Evolutionary conservation across 2,329 filamentous ascomycete species (phyloP).

Genomic region (Nigrograna mackinnonii): DNA sequence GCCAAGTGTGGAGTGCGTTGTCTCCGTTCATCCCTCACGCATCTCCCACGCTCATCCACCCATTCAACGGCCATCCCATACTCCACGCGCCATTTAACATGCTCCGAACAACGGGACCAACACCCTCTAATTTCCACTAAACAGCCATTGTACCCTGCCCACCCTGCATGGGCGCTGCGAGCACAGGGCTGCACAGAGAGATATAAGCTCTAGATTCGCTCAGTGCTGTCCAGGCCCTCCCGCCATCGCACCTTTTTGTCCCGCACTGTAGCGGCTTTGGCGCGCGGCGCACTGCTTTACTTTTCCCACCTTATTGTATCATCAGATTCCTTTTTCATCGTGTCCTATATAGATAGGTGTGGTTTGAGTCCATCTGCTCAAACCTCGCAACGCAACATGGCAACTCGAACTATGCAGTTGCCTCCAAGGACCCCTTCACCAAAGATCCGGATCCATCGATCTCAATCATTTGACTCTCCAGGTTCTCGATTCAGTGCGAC

Average conservation of each 20-base stretch:
- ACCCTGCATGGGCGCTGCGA: constrained; percentile 28
- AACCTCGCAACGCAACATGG: too few species aligned
- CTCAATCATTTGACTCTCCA: constrained; percentile 40
- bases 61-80: neutral
- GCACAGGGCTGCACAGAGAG: constrained; percentile 22
- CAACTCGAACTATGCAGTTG: too few species aligned
- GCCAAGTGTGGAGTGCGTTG: constrained; percentile 37
- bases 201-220: constrained; percentile 15
- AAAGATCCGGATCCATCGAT: constrained; percentile 37
- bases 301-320: too few species aligned
- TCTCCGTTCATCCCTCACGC: constrained; percentile 14
- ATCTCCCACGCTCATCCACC: constrained; percentile 12
- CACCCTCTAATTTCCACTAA: constrained; percentile 12
- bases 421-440: constrained; percentile 39
- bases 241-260: too few species aligned
- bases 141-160: neutral
- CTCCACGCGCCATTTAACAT: neutral
- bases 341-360: too few species aligned
- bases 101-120: constrained; percentile 14
- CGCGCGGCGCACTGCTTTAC: too few species aligned
- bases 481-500: constrained; percentile 30
- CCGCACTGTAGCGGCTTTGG: too few species aligned
- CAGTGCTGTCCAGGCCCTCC: too few species aligned
- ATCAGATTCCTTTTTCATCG: too few species aligned
- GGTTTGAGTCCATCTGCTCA: too few species aligned